Percentiles rank a stretch among this genome's conserved stretches.
phyloP scores from a whole-genome alignment of 805 yeast genomes.

The Vanderwaltozyma verrucispora region DNA sequence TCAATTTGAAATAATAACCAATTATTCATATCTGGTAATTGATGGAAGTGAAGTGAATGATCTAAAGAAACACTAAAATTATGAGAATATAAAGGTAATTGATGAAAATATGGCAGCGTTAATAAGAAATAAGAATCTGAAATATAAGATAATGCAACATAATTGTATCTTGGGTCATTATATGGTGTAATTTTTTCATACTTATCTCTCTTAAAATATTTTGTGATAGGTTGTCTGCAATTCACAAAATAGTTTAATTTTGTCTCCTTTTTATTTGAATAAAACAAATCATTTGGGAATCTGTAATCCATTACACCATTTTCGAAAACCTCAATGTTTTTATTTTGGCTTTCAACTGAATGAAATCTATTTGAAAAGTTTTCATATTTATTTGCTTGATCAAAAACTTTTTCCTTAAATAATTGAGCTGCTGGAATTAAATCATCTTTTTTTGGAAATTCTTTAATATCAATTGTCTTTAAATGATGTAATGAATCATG shows the following conservation, averaged over 20 bases:
- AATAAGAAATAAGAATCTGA: conserved; percentile 49
- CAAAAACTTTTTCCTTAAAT: conserved; percentile 12
- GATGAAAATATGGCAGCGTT: conserved; percentile 41
- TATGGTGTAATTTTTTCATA: conserved; percentile 10
- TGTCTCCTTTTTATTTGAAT: conserved; percentile 8
- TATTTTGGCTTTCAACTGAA: conserved; percentile 3
- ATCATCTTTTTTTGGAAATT: not conserved
- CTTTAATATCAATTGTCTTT: conserved; percentile 12
- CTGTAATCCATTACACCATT: conserved; percentile 26
- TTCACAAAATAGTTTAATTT: conserved; percentile 21
- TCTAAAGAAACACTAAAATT: conserved; percentile 52
- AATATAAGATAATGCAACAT: conserved; percentile 48
- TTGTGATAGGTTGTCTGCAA: conserved; percentile 10
- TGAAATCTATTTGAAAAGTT: conserved; percentile 5
- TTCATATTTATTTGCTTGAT: conserved; percentile 5
- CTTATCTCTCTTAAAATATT: not conserved
- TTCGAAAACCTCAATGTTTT: conserved; percentile 26
- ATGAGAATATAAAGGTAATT: conserved; percentile 36
- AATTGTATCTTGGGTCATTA: conserved; percentile 32
- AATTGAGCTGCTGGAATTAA: conserved; percentile 14
- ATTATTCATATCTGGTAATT: conserved; percentile 32
- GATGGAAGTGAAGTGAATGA: conserved; percentile 58
- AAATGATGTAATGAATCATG: conserved; percentile 10
- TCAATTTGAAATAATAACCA: conserved; percentile 44
- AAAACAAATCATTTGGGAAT: conserved; percentile 30